Percentiles rank a stretch among this genome's conserved stretches.
Evolutionary conservation across 2,329 filamentous ascomycete genomes (phyloP).

Genomic region (Botrytis tulipae): DNA sequence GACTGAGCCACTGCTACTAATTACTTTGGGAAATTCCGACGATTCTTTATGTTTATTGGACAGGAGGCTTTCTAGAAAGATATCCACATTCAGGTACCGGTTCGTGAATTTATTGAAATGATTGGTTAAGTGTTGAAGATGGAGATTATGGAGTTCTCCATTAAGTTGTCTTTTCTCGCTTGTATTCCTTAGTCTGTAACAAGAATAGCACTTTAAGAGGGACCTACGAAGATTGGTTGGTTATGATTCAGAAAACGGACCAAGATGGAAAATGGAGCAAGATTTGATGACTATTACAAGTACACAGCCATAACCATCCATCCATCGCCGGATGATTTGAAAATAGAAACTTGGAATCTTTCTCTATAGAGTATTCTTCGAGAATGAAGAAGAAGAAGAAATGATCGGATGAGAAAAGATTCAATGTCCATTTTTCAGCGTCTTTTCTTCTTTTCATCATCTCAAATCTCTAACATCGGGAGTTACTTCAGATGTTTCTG

Average conservation of each 20-base stretch:
- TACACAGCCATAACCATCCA: not conserved
- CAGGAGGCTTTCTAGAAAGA: not conserved
- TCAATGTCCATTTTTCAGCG: not conserved
- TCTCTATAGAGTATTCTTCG: not conserved
- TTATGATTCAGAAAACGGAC: not conserved
- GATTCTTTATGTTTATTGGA: not conserved
- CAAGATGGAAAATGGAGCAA: not conserved
- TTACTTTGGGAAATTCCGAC: not conserved
- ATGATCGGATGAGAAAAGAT: not conserved
- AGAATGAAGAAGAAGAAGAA: not conserved
- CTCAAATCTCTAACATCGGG: not conserved
- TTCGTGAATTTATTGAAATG: not conserved
- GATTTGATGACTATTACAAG: not conserved
- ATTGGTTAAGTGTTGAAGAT: slow-evolving; percentile 8
- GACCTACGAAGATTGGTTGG: slow-evolving; percentile 9
- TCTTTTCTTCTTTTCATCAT: not conserved
- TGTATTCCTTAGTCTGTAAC: slow-evolving; percentile 4
- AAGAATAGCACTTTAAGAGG: slow-evolving; percentile 10
- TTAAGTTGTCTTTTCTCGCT: slow-evolving; percentile 15
- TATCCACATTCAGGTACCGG: slow-evolving; percentile 12
- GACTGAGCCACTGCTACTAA: slow-evolving; percentile 11
- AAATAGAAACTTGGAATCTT: slow-evolving; percentile 2
- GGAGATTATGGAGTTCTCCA: not conserved
- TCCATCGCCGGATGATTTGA: not conserved
- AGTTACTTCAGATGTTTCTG: not conserved